Base-by-base conservation (phyloP, 805 yeast genomes). In the Wickerhamomyces tratensis region DNA sequence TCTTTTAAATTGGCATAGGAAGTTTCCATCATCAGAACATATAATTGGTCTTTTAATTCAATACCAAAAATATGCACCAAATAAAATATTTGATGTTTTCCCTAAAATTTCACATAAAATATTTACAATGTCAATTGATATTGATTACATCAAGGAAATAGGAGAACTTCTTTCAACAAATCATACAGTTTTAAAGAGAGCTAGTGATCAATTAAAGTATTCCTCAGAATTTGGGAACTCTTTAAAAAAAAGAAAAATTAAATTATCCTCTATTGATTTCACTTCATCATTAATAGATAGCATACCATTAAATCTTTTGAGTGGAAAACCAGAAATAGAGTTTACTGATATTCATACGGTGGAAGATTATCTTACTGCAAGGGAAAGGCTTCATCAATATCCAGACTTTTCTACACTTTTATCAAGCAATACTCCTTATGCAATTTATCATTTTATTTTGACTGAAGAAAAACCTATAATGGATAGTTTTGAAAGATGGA, bases 81-180 rank as follows among this genome's bases (percentile, higher is more conserved):
- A 50, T 7, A 39, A 52, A 20, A 46, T 60, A 20, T 45, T 55
- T 15, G 57, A 56, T 36, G 46, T 49, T 6, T 50, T 60, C 25
- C 60, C 60, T 5, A 42, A 39, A 4, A 47, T 57, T 2, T 46
- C 56, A 20, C 49, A 54, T 7, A 48, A 46, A 7, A 51, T 56
- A 10, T 63, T 67, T 42, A 35, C 39, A 6, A 12, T 11, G 56
- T 31, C 34, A 11, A 11, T 31, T 11, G n/a, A 31, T 12, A 11
- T 5, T 12, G 34, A 31, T 11, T 31, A 31, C n/a, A 11, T 31
- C 2, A 31, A 13, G 5, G 34, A 31, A 13, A 31, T 31, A 12
- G n/a, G 13, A 12, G 34, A 12, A 13, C 5, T 31, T 11, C 11
- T 31, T 6, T 6, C 13, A 31, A 12, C 13, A 11, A 5, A 31